Evolutionary conservation across 768 basidiomycete species (phyloP), one percentile per base, ranked within the genome.

Genomic region (Phylloporus sp.): DNA sequence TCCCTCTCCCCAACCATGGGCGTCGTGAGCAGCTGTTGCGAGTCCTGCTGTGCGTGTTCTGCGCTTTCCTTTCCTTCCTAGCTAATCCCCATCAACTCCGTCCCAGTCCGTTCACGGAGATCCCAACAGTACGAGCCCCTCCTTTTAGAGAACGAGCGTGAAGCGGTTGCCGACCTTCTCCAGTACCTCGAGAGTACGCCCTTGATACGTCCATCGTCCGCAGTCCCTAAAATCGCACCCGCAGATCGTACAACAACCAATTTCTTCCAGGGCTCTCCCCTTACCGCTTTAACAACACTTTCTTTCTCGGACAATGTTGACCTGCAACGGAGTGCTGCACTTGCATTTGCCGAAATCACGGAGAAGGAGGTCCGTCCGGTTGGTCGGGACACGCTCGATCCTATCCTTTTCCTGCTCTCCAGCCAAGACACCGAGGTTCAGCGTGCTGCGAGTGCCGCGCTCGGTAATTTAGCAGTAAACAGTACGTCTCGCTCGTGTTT

Each of bases 221-320:
- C n/a, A 2, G 2, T 18, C 26, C 7, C n/a, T 42, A 24, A 54
- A 5, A 2, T 13, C 29, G 2, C 20, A 20, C 39, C 8, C 29
- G 27, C 56, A 49, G 95, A 99, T 80, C 91, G 97, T 60, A 87
- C 90, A 3, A 94, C 92, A 8, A 98, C 97, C 73, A 97, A 99
- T 75, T 99, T 99, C 81, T 99, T 98, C 76, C 79, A 82, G 46
- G 97, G 95, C 49, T 84, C 86, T 16, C 95, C 97, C 18, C 85
- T 99, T 52, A 79, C 86, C 47, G 94, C 97, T 34, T 76, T 99
- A 50, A 97, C 95, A 12, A 98, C 93, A 45, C 87, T 99, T 56
- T 95, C 94, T 22, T 99, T 97, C 76, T 94, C 91, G 20, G 97
- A 98, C 74, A 99, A 99, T 73, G 95, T 99, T 59, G 97, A 98